Base-by-base conservation (phyloP, 495 filamentous ascomycete species). In the Friedmanniomyces endolithicus region DNA sequence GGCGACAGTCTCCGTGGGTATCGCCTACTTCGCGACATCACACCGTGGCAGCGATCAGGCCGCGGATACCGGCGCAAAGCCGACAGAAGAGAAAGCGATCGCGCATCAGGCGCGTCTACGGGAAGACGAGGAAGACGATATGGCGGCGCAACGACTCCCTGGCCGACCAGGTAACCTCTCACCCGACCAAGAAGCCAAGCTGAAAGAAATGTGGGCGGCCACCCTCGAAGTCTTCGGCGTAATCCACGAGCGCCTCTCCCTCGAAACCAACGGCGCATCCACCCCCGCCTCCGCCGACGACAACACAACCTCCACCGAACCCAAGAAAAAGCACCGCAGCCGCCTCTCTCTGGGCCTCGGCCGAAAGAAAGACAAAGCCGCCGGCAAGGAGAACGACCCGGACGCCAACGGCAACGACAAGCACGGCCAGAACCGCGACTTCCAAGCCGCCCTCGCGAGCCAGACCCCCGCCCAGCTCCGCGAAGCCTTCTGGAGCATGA, bases 131-230 rank as follows among this genome's bases (percentile, higher is more conserved):
- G 23, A 41, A 17, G 25, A 20, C 33, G 54, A 33, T 35, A 72
- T 75, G 73, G 57, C 70, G 27, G 65, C 72, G 48, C 59, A 72
- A 27, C 71, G 68, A 48, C 73, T 81, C 20, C 82, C 85, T 24
- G 92, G 92, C 49, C 81, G 89, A 55, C 83, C 90, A 37, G 88
- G 86, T 56, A 94, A 82, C 64, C 79, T 98, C 48, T 96, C 92
- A 19, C 67, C 79, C 7, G 90, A 95, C 59, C 82, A 98, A 67
- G 87, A 95, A 61, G 81, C 75, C 59, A 96, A 94, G 69, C 72
- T 98, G 48, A 83, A 83, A 64, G 85, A 90, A 65, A 77, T 97
- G 63, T 98, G 92, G 92, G 67, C 77, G 9, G 72, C 81, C 46
- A 75, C 85, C 23, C 75, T 96, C 55, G 83, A 84, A 46, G 78